Evolutionary conservation across 2,329 filamentous ascomycete species (phyloP).

Genomic region (Claviceps monticola): DNA sequence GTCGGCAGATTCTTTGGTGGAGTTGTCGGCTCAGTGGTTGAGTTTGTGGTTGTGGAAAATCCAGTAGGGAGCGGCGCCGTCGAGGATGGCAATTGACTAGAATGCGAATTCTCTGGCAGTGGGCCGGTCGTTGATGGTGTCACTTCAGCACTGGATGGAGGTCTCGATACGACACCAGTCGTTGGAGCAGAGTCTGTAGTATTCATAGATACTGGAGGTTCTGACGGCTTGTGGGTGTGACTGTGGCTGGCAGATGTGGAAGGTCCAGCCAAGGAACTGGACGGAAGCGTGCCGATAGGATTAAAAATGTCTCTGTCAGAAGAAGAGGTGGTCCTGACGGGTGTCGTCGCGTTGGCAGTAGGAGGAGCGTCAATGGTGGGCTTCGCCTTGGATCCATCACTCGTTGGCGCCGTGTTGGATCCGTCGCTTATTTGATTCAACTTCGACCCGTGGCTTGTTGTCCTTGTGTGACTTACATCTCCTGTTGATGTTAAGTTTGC

Average conservation of each 20-base stretch:
- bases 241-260: conserved; percentile 7
- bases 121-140: neutral
- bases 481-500: neutral
- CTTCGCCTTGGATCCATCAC: neutral
- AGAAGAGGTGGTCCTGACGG: neutral
- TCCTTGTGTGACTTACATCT: neutral
- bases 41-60: neutral
- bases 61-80: neutral
- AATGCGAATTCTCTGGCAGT: neutral
- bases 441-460: neutral
- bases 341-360: conserved; percentile 1
- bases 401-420: neutral
- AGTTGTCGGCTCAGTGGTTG: neutral
- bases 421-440: neutral
- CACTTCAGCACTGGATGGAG: neutral
- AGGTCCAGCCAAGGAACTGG: conserved; percentile 8
- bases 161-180: neutral
- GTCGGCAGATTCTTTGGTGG: neutral
- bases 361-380: neutral
- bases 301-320: conserved; percentile 9
- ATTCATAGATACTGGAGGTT: conserved; percentile 1
- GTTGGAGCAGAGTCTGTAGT: neutral
- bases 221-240: neutral
- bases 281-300: conserved; percentile 12
- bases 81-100: neutral